Conservation (phyloP, 2,329 filamentous ascomycete species). For the Scytalidium lignicola region DNA sequence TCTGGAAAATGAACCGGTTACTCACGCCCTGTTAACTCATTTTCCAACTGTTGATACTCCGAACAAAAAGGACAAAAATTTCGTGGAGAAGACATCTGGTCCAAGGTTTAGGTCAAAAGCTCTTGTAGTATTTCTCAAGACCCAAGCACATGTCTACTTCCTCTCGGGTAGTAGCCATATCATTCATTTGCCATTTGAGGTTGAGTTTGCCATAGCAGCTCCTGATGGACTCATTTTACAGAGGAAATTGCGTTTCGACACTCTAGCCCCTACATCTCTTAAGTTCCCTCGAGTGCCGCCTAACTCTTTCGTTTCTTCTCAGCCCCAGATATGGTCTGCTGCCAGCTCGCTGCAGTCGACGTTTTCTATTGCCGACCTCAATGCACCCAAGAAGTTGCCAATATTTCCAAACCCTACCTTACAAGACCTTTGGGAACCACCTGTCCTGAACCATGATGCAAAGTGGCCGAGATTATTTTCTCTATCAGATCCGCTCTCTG, state of each 20-base stretch:
- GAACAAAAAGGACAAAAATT: constrained; percentile 9
- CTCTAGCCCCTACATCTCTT: constrained; percentile 45
- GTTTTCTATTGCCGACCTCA: constrained; percentile 54
- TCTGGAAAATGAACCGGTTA: constrained; percentile 77
- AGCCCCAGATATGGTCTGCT: constrained; percentile 48
- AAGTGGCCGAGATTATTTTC: constrained; percentile 75
- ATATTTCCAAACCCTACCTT: constrained; percentile 48
- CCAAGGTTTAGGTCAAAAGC: constrained; percentile 48
- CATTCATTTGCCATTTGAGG: constrained; percentile 90
- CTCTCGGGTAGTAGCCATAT: constrained; percentile 83
- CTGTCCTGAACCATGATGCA: constrained; percentile 46
- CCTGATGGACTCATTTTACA: constrained; percentile 83
- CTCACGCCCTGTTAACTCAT: constrained; percentile 79
- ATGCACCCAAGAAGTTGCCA: constrained; percentile 48
- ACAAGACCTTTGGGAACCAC: constrained; percentile 53
- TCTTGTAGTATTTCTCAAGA: constrained; percentile 85
- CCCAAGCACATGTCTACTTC: constrained; percentile 91
- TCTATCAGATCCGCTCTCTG: constrained; percentile 78
- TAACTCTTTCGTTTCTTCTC: constrained; percentile 76
- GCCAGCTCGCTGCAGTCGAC: constrained; percentile 43
- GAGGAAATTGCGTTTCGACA: constrained; percentile 59
- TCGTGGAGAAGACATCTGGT: constrained; percentile 9
- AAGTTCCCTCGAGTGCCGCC: constrained; percentile 62
- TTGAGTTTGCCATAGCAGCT: constrained; percentile 79
- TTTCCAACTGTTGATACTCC: constrained; percentile 50